Base-by-base conservation (phyloP, 768 basidiomycete species). In the Boletus speciosus region DNA sequence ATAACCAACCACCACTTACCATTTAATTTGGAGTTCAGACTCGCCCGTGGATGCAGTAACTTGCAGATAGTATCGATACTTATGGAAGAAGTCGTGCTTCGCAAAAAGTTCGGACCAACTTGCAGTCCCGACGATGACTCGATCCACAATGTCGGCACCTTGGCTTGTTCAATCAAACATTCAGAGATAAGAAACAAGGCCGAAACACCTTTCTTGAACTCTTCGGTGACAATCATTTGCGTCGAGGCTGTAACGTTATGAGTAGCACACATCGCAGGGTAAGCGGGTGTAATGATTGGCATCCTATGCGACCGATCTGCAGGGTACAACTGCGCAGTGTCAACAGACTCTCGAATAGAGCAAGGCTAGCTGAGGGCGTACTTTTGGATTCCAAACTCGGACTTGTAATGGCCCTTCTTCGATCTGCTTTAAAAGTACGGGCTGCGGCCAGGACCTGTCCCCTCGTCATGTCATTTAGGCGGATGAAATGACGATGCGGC, bases 221-320 rank as follows among this genome's bases (percentile, higher is more conserved):
- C 97, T 61, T 92, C 86, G 0, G 90, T 95, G 79, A 97, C 93
- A 51, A 99, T 90, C 79, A 88, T 86, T 73, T 97, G 93, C 5
- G 96, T 98, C 9, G 94, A 97, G 40, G 84, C 82, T 48, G 93
- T 94, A 56, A 98, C 95, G 64, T 98, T 99, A 74, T 99, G 97
- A 16, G 97, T 99, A 25, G 96, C 84, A 70, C 96, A 98, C 96
- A 99, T 99, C 6, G 96, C 87, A 43, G 97, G 97, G 72, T 98
- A 99, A 11, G 97, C 95, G 4, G 97, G 97, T 2, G 97, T 99
- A 63, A 99, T 98, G 65, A 99, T 98, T 12, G 97, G 97, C 97
- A 98, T 98, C 60, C 93, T 82, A 73, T 99, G 97, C n/a, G 90
- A 82, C 54, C 90, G 81, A 71, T 98, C 94, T 55, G 83, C 83